Evolutionary conservation across 2,329 filamentous ascomycete species (phyloP).

Genomic region (Fusarium multiceps): DNA sequence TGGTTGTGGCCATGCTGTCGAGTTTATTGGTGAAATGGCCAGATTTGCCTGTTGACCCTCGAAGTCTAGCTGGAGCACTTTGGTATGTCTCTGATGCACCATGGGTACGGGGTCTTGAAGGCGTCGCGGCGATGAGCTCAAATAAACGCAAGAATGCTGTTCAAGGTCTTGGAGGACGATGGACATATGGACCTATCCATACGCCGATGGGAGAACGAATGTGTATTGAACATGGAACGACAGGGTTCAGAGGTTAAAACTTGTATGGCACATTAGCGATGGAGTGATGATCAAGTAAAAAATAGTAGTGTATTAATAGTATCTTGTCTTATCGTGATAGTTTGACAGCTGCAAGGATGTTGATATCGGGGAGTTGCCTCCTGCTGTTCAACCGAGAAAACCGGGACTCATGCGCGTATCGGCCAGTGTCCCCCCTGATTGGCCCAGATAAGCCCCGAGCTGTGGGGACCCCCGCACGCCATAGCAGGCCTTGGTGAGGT

Average conservation of each 20-base stretch:
- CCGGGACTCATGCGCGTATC: slow-evolving; percentile 21
- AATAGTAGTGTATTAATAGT: not conserved
- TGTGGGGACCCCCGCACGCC: slow-evolving; percentile 45
- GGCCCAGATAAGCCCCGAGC: slow-evolving; percentile 4
- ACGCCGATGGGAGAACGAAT: slow-evolving; percentile 29
- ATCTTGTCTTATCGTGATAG: not conserved
- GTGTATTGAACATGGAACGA: slow-evolving; percentile 36
- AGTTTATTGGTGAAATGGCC: slow-evolving; percentile 57
- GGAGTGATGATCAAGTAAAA: not conserved
- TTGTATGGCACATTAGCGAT: too few species aligned
- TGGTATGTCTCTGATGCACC: slow-evolving; percentile 51
- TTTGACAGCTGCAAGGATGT: not conserved
- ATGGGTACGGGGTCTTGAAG: slow-evolving; percentile 31
- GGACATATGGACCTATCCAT: slow-evolving; percentile 36
- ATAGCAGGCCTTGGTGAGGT: slow-evolving; percentile 37
- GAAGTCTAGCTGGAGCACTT: slow-evolving; percentile 57
- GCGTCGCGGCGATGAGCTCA: slow-evolving; percentile 31
- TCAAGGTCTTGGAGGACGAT: slow-evolving; percentile 27
- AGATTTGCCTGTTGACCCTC: slow-evolving; percentile 58
- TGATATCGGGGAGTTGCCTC: slow-evolving; percentile 32
- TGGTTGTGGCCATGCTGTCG: slow-evolving; percentile 54
- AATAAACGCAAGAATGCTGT: slow-evolving; percentile 23
- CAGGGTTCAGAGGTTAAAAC: slow-evolving; percentile 4
- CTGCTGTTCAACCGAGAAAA: slow-evolving; percentile 16
- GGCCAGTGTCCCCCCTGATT: slow-evolving; percentile 29